These are phyloP conservation scores for Trichoderma virens DNA, from an alignment of 495 filamentous ascomycete species.

Conservation along the genomic window DNA sequence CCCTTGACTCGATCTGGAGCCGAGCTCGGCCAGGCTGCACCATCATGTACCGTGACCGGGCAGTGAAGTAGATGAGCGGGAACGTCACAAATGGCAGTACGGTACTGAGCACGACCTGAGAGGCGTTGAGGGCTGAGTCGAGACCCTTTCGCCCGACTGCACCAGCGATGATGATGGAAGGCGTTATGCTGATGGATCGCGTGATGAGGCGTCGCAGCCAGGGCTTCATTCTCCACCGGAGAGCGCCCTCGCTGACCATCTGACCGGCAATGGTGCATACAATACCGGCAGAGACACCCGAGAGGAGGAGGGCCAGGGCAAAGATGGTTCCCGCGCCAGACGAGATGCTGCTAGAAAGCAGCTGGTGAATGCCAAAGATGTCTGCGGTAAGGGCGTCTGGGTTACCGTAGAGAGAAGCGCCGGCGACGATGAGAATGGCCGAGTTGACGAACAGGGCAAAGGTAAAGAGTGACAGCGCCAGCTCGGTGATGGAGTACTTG, in stretches of 20 bases:
- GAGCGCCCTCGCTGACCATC: slow-evolving; percentile 73
- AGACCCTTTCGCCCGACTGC: slow-evolving; percentile 68
- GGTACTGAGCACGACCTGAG: slow-evolving; percentile 73
- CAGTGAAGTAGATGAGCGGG: slow-evolving; percentile 84
- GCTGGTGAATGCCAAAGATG: slow-evolving; percentile 74
- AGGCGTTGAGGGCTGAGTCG: slow-evolving; percentile 63
- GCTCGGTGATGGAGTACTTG: slow-evolving; percentile 70
- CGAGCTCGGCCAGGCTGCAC: slow-evolving; percentile 38
- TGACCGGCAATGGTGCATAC: slow-evolving; percentile 80
- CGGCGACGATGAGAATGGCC: slow-evolving; percentile 83
- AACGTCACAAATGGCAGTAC: slow-evolving; percentile 76
- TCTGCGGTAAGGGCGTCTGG: slow-evolving; percentile 54
- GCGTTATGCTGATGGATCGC: slow-evolving; percentile 67
- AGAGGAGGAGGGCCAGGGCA: slow-evolving; percentile 69
- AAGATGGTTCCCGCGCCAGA: slow-evolving; percentile 69
- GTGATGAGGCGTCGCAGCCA: slow-evolving; percentile 69
- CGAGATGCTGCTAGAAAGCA: slow-evolving; percentile 62
- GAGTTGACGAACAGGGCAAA: slow-evolving; percentile 94
- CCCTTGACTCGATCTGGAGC: slow-evolving; percentile 18
- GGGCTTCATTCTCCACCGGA: slow-evolving; percentile 61
- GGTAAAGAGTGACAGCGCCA: slow-evolving; percentile 72
- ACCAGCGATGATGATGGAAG: slow-evolving; percentile 73
- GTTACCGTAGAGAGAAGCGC: slow-evolving; percentile 63
- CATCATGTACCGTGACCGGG: slow-evolving; percentile 72
- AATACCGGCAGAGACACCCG: slow-evolving; percentile 68